phyloP scores from a whole-genome alignment of 257 asterid genomes.

The Fraxinus anomala region DNA sequence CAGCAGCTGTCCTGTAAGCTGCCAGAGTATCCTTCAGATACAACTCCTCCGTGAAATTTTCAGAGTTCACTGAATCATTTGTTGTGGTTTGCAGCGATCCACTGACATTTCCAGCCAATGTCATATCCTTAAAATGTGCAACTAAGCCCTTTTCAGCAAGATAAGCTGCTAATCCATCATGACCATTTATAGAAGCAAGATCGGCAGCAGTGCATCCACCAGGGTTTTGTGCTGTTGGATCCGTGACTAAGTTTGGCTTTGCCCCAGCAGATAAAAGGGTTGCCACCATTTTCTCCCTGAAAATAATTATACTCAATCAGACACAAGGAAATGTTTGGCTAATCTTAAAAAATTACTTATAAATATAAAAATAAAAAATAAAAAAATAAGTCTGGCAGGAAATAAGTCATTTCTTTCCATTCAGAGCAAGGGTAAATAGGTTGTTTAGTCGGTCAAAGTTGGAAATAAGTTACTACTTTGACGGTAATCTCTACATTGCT shows the following conservation, averaged over 20 bases:
- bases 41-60: constrained; percentile 59
- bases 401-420: no score
- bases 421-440: no score
- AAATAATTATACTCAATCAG: constrained; percentile 26
- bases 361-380: no score
- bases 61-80: constrained; percentile 42
- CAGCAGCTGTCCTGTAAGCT: constrained; percentile 96
- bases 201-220: constrained; percentile 89
- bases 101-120: constrained; percentile 90
- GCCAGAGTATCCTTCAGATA: constrained; percentile 78
- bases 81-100: constrained; percentile 66
- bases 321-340: constrained; percentile 9
- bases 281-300: constrained; percentile 96
- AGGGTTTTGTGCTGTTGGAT: constrained; percentile 75
- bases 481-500: no score
- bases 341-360: no score
- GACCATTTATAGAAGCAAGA: constrained; percentile 79
- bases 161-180: constrained; percentile 91
- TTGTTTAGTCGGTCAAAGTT: no score
- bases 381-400: no score
- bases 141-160: constrained; percentile 95
- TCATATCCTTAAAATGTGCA: constrained; percentile 84
- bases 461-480: no score
- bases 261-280: constrained; percentile 90
- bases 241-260: constrained; percentile 85